Evolutionary conservation across 2,329 filamentous ascomycete species (phyloP).

Genomic region (Penicillium thymicola): DNA sequence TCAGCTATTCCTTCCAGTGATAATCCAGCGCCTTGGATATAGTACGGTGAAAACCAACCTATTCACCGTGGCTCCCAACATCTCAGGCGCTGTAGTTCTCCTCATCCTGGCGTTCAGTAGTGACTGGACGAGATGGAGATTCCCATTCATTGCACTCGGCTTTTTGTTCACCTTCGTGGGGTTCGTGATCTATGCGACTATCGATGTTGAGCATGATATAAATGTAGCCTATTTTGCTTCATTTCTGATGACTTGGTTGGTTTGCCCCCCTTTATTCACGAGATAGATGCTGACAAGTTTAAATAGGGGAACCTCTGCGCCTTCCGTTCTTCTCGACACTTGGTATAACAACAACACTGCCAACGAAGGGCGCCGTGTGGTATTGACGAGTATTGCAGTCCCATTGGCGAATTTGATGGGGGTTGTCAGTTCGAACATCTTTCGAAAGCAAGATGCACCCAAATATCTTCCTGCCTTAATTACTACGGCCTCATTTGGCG

Average conservation of each 20-base stretch:
- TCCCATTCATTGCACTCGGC: conserved; percentile 64
- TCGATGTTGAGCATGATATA: conserved; percentile 55
- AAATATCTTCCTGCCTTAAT: conserved; percentile 61
- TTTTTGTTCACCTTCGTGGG: conserved; percentile 69
- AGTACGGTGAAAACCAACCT: conserved; percentile 64
- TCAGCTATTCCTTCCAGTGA: conserved; percentile 31
- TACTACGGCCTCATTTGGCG: conserved; percentile 53
- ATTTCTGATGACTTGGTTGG: conserved; percentile 71
- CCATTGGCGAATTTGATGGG: conserved; percentile 71
- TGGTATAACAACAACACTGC: conserved; percentile 78
- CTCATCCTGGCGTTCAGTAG: conserved; percentile 67
- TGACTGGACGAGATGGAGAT: conserved; percentile 60
- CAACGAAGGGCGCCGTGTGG: conserved; percentile 64
- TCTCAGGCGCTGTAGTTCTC: conserved; percentile 66
- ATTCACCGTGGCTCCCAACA: conserved; percentile 64
- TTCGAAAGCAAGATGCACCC: conserved; percentile 57
- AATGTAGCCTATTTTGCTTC: conserved; percentile 67
- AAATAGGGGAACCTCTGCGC: conserved; percentile 58
- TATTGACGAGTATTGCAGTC: conserved; percentile 65
- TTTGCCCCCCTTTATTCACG: not conserved
- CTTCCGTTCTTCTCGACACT: conserved; percentile 57
- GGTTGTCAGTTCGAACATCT: conserved; percentile 63
- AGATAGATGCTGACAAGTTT: not conserved
- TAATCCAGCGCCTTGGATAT: conserved; percentile 42
- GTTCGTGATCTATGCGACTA: conserved; percentile 69